Evolutionary conservation across 2,329 filamentous ascomycete species (phyloP).

Genomic region (Ophiostoma sp.): DNA sequence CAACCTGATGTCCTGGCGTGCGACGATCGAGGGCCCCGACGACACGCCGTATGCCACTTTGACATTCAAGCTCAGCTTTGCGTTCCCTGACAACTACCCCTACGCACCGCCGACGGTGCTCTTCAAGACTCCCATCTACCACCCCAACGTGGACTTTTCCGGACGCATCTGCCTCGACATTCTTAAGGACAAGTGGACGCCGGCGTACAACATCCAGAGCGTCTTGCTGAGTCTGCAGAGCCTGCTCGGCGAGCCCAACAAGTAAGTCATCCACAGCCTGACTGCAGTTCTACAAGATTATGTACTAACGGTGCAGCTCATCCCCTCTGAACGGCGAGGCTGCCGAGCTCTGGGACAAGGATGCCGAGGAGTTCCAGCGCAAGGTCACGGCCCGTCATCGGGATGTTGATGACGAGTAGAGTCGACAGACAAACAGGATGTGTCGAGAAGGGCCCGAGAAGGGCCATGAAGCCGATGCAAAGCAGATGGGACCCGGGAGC

Average conservation of each 20-base stretch:
- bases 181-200: conserved; percentile 98
- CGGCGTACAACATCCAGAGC: conserved; percentile 92
- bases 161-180: conserved; percentile 97
- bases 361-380: conserved; percentile 80
- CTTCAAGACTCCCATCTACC: conserved; percentile 98
- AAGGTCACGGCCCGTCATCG: conserved; percentile 59
- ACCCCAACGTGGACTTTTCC: conserved; percentile 96
- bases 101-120: conserved; percentile 86
- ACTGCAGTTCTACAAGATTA: not conserved
- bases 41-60: conserved; percentile 87
- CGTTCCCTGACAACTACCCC: conserved; percentile 88
- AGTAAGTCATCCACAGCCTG: conserved; percentile 49
- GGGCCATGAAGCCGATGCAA: too few relatives aligned
- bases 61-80: conserved; percentile 85
- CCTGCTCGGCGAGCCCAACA: conserved; percentile 93
- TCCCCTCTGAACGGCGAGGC: conserved; percentile 95
- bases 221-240: conserved; percentile 92
- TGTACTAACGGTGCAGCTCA: conserved; percentile 52
- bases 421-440: not conserved
- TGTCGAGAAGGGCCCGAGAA: too few relatives aligned
- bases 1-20: conserved; percentile 87
- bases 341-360: conserved; percentile 89
- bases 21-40: conserved; percentile 84
- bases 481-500: not conserved
- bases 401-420: conserved; percentile 58